phyloP scores from a whole-genome alignment of 805 yeast genomes.

The Candida krabiensis region DNA sequence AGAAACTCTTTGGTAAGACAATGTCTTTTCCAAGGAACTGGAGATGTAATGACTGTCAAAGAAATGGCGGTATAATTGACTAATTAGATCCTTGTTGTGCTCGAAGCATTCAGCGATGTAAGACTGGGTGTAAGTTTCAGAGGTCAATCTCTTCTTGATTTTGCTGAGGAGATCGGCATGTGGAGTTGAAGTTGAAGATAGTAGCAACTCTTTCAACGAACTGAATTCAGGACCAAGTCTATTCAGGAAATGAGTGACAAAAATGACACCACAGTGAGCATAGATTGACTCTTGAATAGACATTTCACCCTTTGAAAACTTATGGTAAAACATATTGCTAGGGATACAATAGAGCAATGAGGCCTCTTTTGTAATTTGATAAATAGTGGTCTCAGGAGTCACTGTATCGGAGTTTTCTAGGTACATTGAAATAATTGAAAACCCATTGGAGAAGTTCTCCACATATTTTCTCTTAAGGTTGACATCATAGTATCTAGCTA shows the following conservation, averaged over 20 bases:
- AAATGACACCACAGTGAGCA: conserved; percentile 90
- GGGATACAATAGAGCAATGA: conserved; percentile 91
- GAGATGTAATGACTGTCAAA: conserved; percentile 87
- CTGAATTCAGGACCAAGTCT: conserved; percentile 89
- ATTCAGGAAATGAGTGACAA: conserved; percentile 92
- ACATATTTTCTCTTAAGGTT: conserved; percentile 86
- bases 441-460: conserved; percentile 89
- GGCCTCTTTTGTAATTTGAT: conserved; percentile 92
- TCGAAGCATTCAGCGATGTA: conserved; percentile 77
- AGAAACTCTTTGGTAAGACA: conserved; percentile 84
- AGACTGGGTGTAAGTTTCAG: conserved; percentile 88
- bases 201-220: conserved; percentile 63
- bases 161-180: conserved; percentile 75
- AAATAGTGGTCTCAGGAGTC: conserved; percentile 67
- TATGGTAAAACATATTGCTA: conserved; percentile 71
- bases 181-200: conserved; percentile 57
- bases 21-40: conserved; percentile 67
- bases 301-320: conserved; percentile 71
- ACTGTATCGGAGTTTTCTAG: conserved; percentile 60
- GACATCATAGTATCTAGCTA: conserved; percentile 86
- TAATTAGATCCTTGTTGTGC: conserved; percentile 66
- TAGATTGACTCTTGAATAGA: conserved; percentile 93
- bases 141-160: conserved; percentile 84
- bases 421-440: conserved; percentile 84
- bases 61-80: conserved; percentile 84